Conservation (phyloP, 768 basidiomycete genomes). For the Mycena haematopus region DNA sequence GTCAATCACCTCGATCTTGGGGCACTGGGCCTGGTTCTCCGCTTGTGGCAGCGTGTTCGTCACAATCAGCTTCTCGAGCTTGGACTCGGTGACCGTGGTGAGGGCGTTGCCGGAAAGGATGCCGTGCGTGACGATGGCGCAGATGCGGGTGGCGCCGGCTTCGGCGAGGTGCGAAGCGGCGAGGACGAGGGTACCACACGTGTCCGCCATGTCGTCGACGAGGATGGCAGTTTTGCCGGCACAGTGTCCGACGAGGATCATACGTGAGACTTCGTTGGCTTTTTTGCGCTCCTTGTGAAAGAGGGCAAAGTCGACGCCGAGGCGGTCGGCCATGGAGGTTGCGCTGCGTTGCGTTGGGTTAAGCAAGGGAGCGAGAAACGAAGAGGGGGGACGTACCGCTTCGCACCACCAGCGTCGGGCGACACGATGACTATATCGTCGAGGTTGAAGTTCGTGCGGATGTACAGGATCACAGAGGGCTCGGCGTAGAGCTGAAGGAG, state of each 20-base stretch:
- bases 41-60: constrained; percentile 97
- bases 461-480: constrained; percentile 93
- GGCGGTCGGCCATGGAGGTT: constrained; percentile 93
- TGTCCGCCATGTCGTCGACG: constrained; percentile 99
- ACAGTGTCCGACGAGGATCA: constrained; percentile 95
- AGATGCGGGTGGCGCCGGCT: constrained; percentile 85
- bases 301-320: constrained; percentile 96
- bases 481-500: constrained; percentile 87
- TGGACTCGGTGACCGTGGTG: constrained; percentile 69
- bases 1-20: constrained; percentile 92
- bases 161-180: constrained; percentile 90
- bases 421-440: constrained; percentile 92
- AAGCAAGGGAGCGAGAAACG: constrained; percentile 16
- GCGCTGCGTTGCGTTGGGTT: constrained; percentile 61
- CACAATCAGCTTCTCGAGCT: constrained; percentile 93
- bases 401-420: constrained; percentile 98
- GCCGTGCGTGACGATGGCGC: constrained; percentile 96
- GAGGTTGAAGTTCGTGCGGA: constrained; percentile 88
- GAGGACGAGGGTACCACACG: constrained; percentile 91
- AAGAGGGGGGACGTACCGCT: constrained; percentile 65
- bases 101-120: constrained; percentile 92
- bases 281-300: constrained; percentile 99
- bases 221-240: constrained; percentile 92
- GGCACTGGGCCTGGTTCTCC: constrained; percentile 72
- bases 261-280: constrained; percentile 92